Conservation (phyloP, 352 stramenopile species). For the Phytopythium sindhum region DNA sequence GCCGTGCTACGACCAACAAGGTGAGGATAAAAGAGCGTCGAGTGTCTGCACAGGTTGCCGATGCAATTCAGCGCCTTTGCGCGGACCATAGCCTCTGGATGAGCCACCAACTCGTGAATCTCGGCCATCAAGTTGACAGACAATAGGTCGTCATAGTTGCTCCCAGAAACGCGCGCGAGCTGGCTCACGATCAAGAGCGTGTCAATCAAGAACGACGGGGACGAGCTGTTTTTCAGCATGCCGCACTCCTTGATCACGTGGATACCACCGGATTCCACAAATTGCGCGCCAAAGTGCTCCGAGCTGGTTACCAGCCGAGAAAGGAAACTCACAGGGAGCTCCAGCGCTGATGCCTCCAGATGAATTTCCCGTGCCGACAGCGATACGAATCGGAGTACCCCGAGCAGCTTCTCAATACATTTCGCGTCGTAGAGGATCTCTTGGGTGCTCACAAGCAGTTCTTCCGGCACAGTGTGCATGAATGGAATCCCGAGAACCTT, state of each 20-base stretch:
- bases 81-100: conserved; percentile 72
- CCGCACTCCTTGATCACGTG: conserved; percentile 64
- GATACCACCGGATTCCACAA: conserved; percentile 69
- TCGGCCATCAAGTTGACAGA: conserved; percentile 45
- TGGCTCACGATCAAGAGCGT: conserved; percentile 87
- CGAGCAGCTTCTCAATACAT: conserved; percentile 63
- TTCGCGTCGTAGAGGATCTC: conserved; percentile 68
- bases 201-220: conserved; percentile 68
- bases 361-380: conserved; percentile 40
- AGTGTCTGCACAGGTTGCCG: conserved; percentile 91
- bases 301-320: conserved; percentile 83
- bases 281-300: conserved; percentile 76
- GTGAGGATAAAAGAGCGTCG: conserved; percentile 82
- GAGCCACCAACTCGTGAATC: conserved; percentile 53
- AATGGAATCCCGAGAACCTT: conserved; percentile 84
- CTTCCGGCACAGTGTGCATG: conserved; percentile 58
- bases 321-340: conserved; percentile 79
- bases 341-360: conserved; percentile 52
- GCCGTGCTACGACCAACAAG: conserved; percentile 28
- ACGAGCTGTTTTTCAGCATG: conserved; percentile 41
- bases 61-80: conserved; percentile 90
- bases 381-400: conserved; percentile 62
- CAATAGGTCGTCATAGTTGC: conserved; percentile 73
- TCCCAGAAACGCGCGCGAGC: conserved; percentile 67
- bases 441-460: conserved; percentile 62